phyloP scores from a whole-genome alignment of 75 land plant species.

The Pinus tabuliformis region DNA sequence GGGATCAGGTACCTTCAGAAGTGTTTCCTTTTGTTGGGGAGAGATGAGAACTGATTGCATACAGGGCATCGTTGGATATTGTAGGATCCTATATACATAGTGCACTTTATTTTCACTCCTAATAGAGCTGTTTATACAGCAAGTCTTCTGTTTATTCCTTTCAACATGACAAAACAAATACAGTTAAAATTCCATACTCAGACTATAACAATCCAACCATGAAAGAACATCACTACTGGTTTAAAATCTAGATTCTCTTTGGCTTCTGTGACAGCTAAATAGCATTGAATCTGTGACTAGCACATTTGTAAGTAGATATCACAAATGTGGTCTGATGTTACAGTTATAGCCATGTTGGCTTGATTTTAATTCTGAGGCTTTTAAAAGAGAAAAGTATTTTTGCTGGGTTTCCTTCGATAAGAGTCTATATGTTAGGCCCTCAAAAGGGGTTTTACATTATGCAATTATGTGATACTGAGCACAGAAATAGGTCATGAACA shows the following conservation, averaged over 20 bases:
- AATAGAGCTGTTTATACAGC: neutral
- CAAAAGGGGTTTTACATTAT: neutral
- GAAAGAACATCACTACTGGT: neutral
- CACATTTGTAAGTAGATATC: neutral
- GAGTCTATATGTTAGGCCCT: neutral
- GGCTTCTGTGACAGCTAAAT: neutral
- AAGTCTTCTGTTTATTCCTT: neutral
- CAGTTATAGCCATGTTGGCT: neutral
- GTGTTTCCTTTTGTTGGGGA: neutral
- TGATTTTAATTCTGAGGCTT: neutral
- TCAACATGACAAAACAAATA: neutral
- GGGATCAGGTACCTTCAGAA: constrained; percentile 69
- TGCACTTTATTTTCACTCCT: neutral
- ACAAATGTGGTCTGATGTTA: neutral
- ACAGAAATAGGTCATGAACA: too few relatives aligned
- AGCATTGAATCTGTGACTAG: neutral
- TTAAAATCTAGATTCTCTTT: neutral
- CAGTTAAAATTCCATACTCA: neutral
- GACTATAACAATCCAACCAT: neutral
- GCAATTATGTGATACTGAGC: neutral
- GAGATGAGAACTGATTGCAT: neutral
- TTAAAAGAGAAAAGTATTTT: neutral
- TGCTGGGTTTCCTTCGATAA: neutral
- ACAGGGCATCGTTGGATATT: neutral
- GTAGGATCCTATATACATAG: constrained; percentile 6